These are phyloP conservation scores for Cocos nucifera DNA, from an alignment of 176 grass and related monocot genomes.

Conservation along the genomic window DNA sequence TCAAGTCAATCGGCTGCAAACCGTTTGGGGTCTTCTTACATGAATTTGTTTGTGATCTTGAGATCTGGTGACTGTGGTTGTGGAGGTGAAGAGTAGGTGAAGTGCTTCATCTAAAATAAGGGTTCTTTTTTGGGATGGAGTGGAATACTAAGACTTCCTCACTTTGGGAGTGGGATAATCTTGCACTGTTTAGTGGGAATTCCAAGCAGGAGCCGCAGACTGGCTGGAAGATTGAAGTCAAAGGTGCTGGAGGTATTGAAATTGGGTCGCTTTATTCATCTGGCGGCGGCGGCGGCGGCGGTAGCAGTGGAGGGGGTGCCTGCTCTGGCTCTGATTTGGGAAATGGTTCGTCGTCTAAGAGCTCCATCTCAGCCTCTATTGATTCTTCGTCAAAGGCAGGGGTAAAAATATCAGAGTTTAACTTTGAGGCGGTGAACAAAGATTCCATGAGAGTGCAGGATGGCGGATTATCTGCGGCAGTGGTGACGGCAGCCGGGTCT, in stretches of 20 bases:
- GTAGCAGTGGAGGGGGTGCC: too few relatives aligned
- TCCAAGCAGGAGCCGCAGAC: background rate
- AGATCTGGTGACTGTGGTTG: too few relatives aligned
- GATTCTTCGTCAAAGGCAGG: constrained; percentile 13
- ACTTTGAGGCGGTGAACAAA: background rate
- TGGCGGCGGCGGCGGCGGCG: constrained; percentile 6
- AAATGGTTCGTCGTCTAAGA: too few relatives aligned
- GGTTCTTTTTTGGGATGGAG: constrained; percentile 25
- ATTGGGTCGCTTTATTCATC: constrained; percentile 13
- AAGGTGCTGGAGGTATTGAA: background rate
- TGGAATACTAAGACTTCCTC: constrained; percentile 45
- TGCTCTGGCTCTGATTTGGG: too few relatives aligned
- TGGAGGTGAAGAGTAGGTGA: background rate
- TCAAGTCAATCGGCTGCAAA: too few relatives aligned
- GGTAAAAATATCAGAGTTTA: background rate
- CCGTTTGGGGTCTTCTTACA: too few relatives aligned
- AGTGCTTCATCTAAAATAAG: background rate
- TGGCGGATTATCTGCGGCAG: background rate
- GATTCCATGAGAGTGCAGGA: background rate
- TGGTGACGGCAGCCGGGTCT: background rate
- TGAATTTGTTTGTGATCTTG: too few relatives aligned
- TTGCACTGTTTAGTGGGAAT: background rate
- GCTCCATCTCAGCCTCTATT: too few relatives aligned
- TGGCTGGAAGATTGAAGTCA: too few relatives aligned
- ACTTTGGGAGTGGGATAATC: constrained; percentile 86